These are phyloP conservation scores for Rhizophora apiculata DNA, from an alignment of 345 rosid species.

Conservation along the genomic window DNA sequence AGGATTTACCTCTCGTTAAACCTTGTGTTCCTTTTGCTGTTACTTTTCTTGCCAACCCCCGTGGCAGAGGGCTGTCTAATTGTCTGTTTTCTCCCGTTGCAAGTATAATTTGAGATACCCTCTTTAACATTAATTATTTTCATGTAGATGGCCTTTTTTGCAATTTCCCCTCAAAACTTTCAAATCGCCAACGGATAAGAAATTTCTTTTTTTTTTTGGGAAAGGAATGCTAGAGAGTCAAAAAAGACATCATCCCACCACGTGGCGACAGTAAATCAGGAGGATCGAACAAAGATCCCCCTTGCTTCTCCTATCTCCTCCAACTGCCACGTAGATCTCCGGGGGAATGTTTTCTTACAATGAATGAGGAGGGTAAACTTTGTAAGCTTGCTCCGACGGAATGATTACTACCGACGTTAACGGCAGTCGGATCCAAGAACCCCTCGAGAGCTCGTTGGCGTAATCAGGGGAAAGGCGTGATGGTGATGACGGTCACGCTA, in stretches of 20 bases:
- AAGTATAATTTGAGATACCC: too few relatives aligned
- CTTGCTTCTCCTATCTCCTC: background rate
- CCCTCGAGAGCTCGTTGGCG: background rate
- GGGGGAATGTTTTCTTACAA: background rate
- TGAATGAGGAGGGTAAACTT: background rate
- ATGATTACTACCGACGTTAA: background rate
- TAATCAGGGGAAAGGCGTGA: background rate
- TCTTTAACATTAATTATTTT: too few relatives aligned
- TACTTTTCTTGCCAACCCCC: too few relatives aligned
- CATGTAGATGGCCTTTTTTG: too few relatives aligned
- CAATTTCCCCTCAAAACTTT: too few relatives aligned
- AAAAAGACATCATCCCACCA: background rate
- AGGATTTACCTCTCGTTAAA: background rate
- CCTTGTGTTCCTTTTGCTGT: too few relatives aligned
- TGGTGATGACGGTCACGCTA: background rate
- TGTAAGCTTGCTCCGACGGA: background rate
- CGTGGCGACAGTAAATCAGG: background rate
- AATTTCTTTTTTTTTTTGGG: too few relatives aligned
- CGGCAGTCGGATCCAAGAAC: background rate
- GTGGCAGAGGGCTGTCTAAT: too few relatives aligned
- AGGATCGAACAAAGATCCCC: background rate
- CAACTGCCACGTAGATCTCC: conserved; percentile 1
- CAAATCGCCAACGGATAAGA: background rate
- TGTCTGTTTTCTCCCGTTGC: too few relatives aligned
- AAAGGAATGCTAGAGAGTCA: background rate